A percentile compares a stretch with the other conserved stretches of the same genome.
Conservation (phyloP, 1,284 basidiomycete genomes). For the Trichosporon faecale region DNA sequence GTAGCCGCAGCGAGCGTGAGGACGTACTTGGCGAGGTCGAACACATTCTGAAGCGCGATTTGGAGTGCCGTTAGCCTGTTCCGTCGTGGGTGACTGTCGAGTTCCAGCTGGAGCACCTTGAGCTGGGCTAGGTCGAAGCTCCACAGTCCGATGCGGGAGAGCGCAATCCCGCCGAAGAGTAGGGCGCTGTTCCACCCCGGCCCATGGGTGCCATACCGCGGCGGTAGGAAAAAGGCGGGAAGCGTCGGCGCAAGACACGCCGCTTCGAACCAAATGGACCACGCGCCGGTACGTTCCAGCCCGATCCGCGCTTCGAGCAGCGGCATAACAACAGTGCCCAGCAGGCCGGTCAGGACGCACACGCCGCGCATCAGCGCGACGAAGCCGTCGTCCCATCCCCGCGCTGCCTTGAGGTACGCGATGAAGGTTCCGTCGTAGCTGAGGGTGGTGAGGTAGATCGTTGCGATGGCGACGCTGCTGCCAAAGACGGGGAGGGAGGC, state of each 20-base stretch:
- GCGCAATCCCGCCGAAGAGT: conserved; percentile 42
- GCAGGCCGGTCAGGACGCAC: conserved; percentile 38
- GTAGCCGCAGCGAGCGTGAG: conserved; percentile 36
- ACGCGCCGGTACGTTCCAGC: conserved; percentile 54
- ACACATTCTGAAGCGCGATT: conserved; percentile 50
- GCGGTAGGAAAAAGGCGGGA: conserved; percentile 35
- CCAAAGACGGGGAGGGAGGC: conserved; percentile 52
- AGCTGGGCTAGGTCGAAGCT: conserved; percentile 53
- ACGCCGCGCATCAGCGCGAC: conserved; percentile 52
- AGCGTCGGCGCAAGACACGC: conserved; percentile 44
- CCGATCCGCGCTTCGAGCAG: conserved; percentile 39
- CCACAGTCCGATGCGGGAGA: conserved; percentile 53
- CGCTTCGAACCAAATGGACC: conserved; percentile 53
- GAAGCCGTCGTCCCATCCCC: conserved; percentile 49
- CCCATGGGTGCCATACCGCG: conserved; percentile 38
- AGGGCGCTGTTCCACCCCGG: conserved; percentile 36
- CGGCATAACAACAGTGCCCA: conserved; percentile 55
- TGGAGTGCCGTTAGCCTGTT: conserved; percentile 52
- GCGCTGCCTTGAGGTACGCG: conserved; percentile 43
- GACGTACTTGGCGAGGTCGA: conserved; percentile 50
- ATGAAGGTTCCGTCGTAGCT: conserved; percentile 51
- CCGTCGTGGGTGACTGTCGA: conserved; percentile 47
- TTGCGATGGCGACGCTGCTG: conserved; percentile 46
- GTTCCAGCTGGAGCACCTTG: conserved; percentile 50
- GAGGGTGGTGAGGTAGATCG: conserved; percentile 56